Conservation (phyloP, 352 stramenopile genomes). For the Globisporangium okanoganense region DNA sequence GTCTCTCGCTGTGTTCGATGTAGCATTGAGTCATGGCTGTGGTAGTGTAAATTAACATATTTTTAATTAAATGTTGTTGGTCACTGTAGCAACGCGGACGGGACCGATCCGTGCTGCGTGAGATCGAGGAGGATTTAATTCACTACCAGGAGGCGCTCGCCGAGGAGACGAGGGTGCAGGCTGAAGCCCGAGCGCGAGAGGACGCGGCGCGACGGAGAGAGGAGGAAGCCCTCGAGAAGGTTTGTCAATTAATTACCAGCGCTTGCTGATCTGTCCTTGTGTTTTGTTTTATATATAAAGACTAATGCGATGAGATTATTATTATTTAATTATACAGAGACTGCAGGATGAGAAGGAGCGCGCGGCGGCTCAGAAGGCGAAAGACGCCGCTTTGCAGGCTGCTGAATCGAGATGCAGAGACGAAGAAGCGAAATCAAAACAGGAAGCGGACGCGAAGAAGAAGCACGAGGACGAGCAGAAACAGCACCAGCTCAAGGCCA, state of each 20-base stretch:
- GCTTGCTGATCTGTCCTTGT: not conserved
- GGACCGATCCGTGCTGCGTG: constrained; percentile 38
- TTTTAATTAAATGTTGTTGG: too few species aligned
- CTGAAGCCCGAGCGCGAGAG: constrained; percentile 29
- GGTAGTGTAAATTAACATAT: too few species aligned
- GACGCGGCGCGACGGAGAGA: constrained; percentile 22
- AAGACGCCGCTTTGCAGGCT: constrained; percentile 10
- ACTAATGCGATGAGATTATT: too few species aligned
- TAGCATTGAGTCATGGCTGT: too few species aligned
- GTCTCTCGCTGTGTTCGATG: not conserved
- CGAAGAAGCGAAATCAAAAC: constrained; percentile 21
- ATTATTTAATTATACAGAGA: constrained; percentile 10
- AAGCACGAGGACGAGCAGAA: constrained; percentile 23
- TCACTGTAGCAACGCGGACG: constrained; percentile 27
- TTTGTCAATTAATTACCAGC: constrained; percentile 7
- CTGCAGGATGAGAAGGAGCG: constrained; percentile 30
- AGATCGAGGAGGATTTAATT: constrained; percentile 43
- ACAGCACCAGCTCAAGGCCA: constrained; percentile 28
- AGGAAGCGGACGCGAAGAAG: constrained; percentile 22
- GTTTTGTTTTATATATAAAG: too few species aligned
- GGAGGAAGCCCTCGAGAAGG: constrained; percentile 37
- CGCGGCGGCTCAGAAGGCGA: constrained; percentile 24
- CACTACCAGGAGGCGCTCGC: constrained; percentile 41
- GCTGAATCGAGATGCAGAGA: constrained; percentile 17
- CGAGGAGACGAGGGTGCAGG: constrained; percentile 24